Percentiles rank a stretch among this genome's conserved stretches.
Evolutionary conservation across 2,329 filamentous ascomycete genomes (phyloP).

Genomic region (Epichloe coenophiala): DNA sequence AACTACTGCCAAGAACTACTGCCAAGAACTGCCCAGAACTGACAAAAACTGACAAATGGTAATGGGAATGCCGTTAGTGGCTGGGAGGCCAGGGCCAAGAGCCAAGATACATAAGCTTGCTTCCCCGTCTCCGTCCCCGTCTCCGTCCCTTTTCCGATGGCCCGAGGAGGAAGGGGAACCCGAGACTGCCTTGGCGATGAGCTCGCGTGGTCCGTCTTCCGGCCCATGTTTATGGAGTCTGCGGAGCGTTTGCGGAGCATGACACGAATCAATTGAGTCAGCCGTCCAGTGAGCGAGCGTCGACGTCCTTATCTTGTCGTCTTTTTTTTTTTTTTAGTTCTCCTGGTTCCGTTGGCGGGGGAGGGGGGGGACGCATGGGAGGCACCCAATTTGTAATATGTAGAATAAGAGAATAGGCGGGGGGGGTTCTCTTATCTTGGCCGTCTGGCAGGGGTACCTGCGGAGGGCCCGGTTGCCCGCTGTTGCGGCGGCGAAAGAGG

Average conservation of each 20-base stretch:
- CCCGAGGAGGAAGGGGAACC: background rate
- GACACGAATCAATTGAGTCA: background rate
- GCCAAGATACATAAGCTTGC: background rate
- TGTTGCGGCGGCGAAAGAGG: background rate
- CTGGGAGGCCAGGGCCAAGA: background rate
- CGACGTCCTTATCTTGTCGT: background rate
- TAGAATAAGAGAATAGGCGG: too few species aligned
- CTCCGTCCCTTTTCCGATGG: background rate
- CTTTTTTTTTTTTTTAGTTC: too few species aligned
- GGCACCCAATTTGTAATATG: background rate
- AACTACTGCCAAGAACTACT: too few species aligned
- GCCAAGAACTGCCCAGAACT: too few species aligned
- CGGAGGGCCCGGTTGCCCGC: background rate
- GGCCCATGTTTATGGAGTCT: background rate
- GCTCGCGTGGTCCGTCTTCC: background rate
- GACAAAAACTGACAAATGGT: background rate
- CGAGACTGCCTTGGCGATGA: background rate
- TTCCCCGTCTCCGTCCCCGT: background rate
- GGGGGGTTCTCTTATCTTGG: background rate
- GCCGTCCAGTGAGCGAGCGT: background rate
- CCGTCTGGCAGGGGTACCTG: background rate
- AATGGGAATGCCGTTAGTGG: background rate
- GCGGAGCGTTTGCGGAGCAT: too few species aligned
- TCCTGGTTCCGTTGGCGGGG: background rate
- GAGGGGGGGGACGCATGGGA: background rate